These are phyloP conservation scores for Chalara sp. DNA, from an alignment of 2,329 filamentous ascomycete genomes.

Conservation along the genomic window DNA sequence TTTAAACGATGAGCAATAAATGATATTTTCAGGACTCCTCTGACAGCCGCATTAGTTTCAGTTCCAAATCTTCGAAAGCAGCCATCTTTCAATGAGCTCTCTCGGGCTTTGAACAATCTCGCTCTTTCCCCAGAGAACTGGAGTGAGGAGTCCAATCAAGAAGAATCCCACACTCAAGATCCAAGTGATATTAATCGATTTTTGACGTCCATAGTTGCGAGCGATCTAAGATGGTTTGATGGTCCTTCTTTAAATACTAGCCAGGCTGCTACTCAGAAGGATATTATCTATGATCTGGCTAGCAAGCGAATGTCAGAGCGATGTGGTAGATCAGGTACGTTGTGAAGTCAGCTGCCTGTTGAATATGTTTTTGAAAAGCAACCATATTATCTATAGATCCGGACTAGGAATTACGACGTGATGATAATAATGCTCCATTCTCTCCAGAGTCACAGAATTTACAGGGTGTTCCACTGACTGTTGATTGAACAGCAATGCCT, in stretches of 20 bases:
- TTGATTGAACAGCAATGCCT: slow-evolving; percentile 45
- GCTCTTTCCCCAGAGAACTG: slow-evolving; percentile 62
- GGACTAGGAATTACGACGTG: too few species aligned
- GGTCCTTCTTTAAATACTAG: slow-evolving; percentile 19
- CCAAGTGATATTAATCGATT: slow-evolving; percentile 55
- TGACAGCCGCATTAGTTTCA: slow-evolving; percentile 37
- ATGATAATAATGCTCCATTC: neutral
- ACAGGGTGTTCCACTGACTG: neutral
- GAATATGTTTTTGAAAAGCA: too few species aligned
- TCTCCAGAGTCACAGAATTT: neutral
- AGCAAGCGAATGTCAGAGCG: slow-evolving; percentile 76
- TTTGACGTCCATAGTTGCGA: slow-evolving; percentile 62
- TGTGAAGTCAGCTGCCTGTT: neutral
- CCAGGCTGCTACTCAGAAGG: slow-evolving; percentile 42
- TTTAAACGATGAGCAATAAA: too few species aligned
- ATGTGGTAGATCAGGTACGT: slow-evolving; percentile 65
- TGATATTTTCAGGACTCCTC: too few species aligned
- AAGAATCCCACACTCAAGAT: slow-evolving; percentile 29
- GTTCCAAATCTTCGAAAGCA: slow-evolving; percentile 69
- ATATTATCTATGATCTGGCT: slow-evolving; percentile 70
- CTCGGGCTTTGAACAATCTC: slow-evolving; percentile 60
- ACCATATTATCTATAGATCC: too few species aligned
- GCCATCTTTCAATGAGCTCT: slow-evolving; percentile 58
- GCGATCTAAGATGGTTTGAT: slow-evolving; percentile 58
- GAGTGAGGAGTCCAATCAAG: slow-evolving; percentile 37